Percentiles rank a stretch among this genome's conserved stretches.
These are phyloP conservation scores for Xylariaceae sp. DNA, from an alignment of 2,329 filamentous ascomycete genomes.

Conservation along the genomic window DNA sequence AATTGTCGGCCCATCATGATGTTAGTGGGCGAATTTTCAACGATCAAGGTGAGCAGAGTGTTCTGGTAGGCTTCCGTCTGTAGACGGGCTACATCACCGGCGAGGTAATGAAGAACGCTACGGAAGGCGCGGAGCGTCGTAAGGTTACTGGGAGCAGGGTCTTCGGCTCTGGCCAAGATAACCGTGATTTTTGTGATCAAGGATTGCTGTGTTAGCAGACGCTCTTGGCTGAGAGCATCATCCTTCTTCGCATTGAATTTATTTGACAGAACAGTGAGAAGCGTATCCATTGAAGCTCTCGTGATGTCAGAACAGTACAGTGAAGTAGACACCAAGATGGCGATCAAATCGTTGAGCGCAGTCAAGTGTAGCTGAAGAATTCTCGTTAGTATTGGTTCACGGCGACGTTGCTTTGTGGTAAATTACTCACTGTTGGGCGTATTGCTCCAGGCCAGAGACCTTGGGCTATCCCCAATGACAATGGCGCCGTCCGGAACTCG, in stretches of 20 bases:
- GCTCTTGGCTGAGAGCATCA: slow-evolving; percentile 1
- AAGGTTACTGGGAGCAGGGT: neutral
- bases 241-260: slow-evolving; percentile 31
- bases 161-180: neutral
- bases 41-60: slow-evolving; percentile 30
- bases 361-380: slow-evolving; percentile 28
- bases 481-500: slow-evolving; percentile 36
- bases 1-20: slow-evolving; percentile 35
- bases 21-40: slow-evolving; percentile 23
- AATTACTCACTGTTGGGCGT: slow-evolving; percentile 30
- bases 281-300: slow-evolving; percentile 36
- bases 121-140: slow-evolving; percentile 32
- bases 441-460: slow-evolving; percentile 38
- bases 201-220: slow-evolving; percentile 25
- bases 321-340: slow-evolving; percentile 17
- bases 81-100: slow-evolving; percentile 41
- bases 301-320: slow-evolving; percentile 28
- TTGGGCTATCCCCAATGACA: slow-evolving; percentile 40
- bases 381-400: slow-evolving; percentile 5
- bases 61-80: slow-evolving; percentile 24
- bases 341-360: slow-evolving; percentile 28
- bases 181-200: slow-evolving; percentile 14
- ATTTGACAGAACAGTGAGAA: slow-evolving; percentile 37
- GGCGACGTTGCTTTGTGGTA: no score
- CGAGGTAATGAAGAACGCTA: slow-evolving; percentile 39